Evolutionary conservation across 257 asterid genomes (phyloP).

Genomic region (Solanum sparsipilum): DNA sequence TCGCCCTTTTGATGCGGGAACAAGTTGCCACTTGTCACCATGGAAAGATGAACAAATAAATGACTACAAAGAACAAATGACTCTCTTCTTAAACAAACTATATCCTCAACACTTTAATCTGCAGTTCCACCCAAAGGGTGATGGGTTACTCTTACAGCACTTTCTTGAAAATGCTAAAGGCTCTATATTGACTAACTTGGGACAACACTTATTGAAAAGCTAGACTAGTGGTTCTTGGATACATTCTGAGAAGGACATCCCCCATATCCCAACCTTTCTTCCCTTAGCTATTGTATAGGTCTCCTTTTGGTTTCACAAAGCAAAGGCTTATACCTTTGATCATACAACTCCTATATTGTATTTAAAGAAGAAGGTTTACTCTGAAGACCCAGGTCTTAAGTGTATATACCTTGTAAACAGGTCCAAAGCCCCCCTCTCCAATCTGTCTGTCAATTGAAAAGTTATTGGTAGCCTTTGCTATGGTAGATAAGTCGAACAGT

Average conservation of each 20-base stretch:
- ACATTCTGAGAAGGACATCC: background rate
- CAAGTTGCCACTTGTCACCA: background rate
- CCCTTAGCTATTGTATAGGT: background rate
- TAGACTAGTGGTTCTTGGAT: background rate
- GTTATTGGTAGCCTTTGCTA: constrained; percentile 28
- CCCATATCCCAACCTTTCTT: background rate
- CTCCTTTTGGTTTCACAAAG: background rate
- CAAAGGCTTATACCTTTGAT: background rate
- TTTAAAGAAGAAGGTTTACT: background rate
- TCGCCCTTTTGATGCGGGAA: background rate
- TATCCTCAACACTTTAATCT: background rate
- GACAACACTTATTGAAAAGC: background rate
- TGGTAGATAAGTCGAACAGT: constrained; percentile 13
- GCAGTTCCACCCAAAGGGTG: background rate
- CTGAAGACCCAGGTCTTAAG: background rate
- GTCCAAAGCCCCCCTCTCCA: constrained; percentile 58
- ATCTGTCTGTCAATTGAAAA: constrained; percentile 30
- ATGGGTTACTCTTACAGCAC: background rate
- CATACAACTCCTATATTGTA: background rate
- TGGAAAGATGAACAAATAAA: background rate
- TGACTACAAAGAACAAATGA: background rate
- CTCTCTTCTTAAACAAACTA: background rate
- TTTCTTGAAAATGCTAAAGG: background rate
- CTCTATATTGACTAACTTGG: background rate
- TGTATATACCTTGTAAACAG: constrained; percentile 42